phyloP scores from a whole-genome alignment of 2,329 filamentous ascomycete genomes.

The Fusarium nisikadoi region DNA sequence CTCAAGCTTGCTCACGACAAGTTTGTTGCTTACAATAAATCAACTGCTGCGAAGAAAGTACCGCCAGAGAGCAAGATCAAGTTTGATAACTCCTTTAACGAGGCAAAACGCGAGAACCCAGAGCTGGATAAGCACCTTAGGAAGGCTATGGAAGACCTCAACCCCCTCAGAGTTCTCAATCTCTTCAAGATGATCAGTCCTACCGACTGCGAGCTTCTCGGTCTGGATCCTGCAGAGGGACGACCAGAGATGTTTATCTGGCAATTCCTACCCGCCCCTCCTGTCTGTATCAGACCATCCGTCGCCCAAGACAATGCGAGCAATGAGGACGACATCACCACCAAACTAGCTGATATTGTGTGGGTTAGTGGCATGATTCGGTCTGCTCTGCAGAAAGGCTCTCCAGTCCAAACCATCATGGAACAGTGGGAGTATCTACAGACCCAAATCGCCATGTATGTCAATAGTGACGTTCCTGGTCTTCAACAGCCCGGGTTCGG shows the following conservation, averaged over 20 bases:
- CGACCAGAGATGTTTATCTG: constrained; percentile 97
- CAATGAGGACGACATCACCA: constrained; percentile 96
- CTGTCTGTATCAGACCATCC: constrained; percentile 92
- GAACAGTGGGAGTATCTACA: constrained; percentile 99
- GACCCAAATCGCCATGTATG: constrained; percentile 95
- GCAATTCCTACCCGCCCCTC: constrained; percentile 94
- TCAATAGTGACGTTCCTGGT: constrained; percentile 95
- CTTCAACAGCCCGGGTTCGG: constrained; percentile 88
- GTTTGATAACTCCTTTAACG: constrained; percentile 87
- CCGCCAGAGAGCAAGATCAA: constrained; percentile 82
- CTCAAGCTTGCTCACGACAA: constrained; percentile 96
- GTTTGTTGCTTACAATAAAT: constrained; percentile 87
- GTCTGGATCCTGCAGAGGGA: constrained; percentile 85
- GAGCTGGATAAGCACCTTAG: constrained; percentile 92
- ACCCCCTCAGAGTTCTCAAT: constrained; percentile 87
- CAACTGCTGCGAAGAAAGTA: constrained; percentile 85
- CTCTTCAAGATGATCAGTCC: constrained; percentile 89
- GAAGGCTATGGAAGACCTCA: constrained; percentile 94
- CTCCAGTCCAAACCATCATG: constrained; percentile 89
- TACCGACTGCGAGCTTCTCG: constrained; percentile 89
- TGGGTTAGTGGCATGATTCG: constrained; percentile 90
- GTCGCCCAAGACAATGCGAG: constrained; percentile 93
- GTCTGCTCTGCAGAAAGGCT: constrained; percentile 83
- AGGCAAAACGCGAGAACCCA: constrained; percentile 79
- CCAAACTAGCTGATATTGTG: constrained; percentile 96